phyloP scores from a whole-genome alignment of 371 early-diverging fungal species.

The Caulochytrium protostelioides region DNA sequence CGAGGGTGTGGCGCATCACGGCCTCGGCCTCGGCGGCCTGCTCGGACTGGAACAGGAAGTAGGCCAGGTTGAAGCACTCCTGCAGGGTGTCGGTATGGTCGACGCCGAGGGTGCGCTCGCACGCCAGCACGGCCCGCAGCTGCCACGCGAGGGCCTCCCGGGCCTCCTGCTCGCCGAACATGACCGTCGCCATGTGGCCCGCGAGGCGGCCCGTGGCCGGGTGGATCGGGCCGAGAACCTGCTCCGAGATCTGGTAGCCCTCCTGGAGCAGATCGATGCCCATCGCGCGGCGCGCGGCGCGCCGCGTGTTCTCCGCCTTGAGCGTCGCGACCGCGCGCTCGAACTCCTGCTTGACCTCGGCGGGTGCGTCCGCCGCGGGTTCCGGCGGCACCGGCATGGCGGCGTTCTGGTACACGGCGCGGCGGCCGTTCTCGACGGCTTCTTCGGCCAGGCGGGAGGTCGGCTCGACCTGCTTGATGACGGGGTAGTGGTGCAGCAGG shows the following conservation, averaged over 20 bases:
- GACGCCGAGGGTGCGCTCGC: conserved; percentile 62
- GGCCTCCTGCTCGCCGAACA: conserved; percentile 52
- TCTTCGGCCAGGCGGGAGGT: conserved; percentile 47
- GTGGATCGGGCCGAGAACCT: conserved; percentile 72
- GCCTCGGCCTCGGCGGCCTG: no score
- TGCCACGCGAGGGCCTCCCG: conserved; percentile 55
- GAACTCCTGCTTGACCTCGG: background rate
- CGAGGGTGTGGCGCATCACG: no score
- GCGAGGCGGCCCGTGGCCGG: conserved; percentile 68
- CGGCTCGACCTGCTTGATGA: conserved; percentile 49
- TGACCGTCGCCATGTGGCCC: conserved; percentile 62
- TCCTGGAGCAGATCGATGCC: conserved; percentile 65
- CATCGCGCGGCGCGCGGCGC: conserved; percentile 35
- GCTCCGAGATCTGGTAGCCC: conserved; percentile 67
- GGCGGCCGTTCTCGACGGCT: conserved; percentile 61
- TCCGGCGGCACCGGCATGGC: no score
- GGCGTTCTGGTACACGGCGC: conserved; percentile 53
- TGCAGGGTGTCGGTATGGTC: conserved; percentile 75
- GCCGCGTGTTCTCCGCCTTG: no score
- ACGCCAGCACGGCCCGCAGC: conserved; percentile 62
- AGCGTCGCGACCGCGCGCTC: background rate
- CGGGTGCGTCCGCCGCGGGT: background rate
- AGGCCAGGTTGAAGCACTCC: conserved; percentile 42
- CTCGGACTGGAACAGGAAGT: background rate
- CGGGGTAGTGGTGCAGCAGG: conserved; percentile 55